phyloP scores from a whole-genome alignment of 1,139 yeast genomes.

The Candida glucosophila region DNA sequence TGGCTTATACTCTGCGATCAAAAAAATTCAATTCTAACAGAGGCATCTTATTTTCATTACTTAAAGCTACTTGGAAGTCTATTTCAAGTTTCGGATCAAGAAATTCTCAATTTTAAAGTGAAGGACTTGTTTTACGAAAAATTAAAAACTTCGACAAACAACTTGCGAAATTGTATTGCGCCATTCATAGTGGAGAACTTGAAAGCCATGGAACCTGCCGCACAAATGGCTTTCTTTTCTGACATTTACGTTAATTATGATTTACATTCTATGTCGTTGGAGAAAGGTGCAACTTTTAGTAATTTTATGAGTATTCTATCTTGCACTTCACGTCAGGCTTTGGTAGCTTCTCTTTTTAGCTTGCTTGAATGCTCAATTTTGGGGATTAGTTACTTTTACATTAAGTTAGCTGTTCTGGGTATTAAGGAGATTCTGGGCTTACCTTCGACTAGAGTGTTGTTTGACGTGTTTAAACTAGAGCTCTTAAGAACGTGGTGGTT shows the following conservation, averaged over 20 bases:
- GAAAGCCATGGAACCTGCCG: constrained; percentile 2
- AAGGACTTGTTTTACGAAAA: constrained; percentile 6
- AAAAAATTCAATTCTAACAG: constrained; percentile 18
- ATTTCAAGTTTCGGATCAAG: constrained; percentile 2
- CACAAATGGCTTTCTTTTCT: constrained; percentile 22
- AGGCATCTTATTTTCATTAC: constrained; percentile 11
- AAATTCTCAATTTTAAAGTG: constrained; percentile 5
- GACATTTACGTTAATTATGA: constrained; percentile 21
- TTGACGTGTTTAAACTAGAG: constrained; percentile 20
- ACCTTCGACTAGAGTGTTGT: constrained; percentile 13
- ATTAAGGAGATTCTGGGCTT: constrained; percentile 13
- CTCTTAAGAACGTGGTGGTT: constrained; percentile 35
- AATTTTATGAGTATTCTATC: constrained; percentile 26
- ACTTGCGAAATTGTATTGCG: constrained; percentile 8
- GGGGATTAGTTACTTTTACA: constrained; percentile 21
- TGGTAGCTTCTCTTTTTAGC: constrained; percentile 28
- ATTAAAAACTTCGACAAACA: constrained; percentile 13
- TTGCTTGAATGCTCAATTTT: constrained; percentile 32
- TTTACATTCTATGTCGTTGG: constrained; percentile 28
- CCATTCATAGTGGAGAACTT: constrained; percentile 5
- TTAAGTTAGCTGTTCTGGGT: constrained; percentile 14
- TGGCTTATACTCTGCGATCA: constrained; percentile 26
- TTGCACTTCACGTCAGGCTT: constrained; percentile 16
- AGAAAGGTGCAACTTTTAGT: constrained; percentile 30
- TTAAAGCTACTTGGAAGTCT: constrained; percentile 9